Evolutionary conservation across 257 asterid genomes (phyloP).

Genomic region (Handroanthus guayacan): DNA sequence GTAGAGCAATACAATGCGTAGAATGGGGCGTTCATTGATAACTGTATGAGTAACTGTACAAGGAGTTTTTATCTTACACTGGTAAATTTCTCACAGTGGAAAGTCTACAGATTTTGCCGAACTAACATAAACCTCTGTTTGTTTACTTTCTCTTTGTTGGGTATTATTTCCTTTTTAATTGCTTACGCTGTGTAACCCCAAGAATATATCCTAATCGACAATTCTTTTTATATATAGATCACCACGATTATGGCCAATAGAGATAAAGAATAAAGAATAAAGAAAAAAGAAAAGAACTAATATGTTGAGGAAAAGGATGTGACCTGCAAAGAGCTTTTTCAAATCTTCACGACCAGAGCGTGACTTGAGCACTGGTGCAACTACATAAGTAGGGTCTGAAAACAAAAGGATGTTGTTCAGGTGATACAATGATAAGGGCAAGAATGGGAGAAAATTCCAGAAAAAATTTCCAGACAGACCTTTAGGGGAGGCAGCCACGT

Average conservation of each 20-base stretch:
- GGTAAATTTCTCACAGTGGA: too few species aligned
- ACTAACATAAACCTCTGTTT: too few species aligned
- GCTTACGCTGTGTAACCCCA: too few species aligned
- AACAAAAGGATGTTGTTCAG: neutral
- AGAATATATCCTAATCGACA: too few species aligned
- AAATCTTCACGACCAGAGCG: conserved; percentile 84
- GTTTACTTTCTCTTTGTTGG: too few species aligned
- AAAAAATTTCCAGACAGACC: conserved; percentile 47
- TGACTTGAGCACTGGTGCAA: conserved; percentile 82
- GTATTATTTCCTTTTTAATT: too few species aligned
- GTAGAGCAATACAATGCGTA: too few species aligned
- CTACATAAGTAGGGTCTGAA: conserved; percentile 86
- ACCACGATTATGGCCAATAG: neutral
- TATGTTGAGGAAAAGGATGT: neutral
- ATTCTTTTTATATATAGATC: neutral
- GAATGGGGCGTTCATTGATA: too few species aligned
- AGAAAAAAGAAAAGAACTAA: neutral
- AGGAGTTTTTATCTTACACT: too few species aligned
- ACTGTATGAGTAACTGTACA: too few species aligned
- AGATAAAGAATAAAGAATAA: too few species aligned
- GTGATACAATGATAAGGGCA: neutral
- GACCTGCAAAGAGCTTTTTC: conserved; percentile 93
- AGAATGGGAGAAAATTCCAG: neutral
- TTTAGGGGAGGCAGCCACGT: conserved; percentile 90
- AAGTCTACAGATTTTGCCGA: too few species aligned